phyloP scores from a whole-genome alignment of 371 early-diverging fungal species.

The Mucor piriformis region DNA sequence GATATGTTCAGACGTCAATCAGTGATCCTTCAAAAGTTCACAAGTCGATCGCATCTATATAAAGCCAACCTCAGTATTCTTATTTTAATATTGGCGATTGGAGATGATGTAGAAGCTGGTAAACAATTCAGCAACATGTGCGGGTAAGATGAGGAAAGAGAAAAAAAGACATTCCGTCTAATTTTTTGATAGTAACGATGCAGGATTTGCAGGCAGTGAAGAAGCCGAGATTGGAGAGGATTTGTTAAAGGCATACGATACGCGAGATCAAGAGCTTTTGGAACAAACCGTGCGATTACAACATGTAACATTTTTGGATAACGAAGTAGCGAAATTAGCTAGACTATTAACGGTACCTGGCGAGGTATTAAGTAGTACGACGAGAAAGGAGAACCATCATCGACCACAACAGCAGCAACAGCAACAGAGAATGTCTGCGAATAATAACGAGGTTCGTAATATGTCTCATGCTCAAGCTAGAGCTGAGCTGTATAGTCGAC shows the following conservation, averaged over 20 bases:
- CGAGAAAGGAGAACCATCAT: constrained; percentile 2
- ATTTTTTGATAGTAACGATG: constrained; percentile 37
- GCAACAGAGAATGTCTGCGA: constrained; percentile 11
- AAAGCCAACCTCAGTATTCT: constrained; percentile 75
- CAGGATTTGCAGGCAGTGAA: constrained; percentile 70
- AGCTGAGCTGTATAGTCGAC: constrained; percentile 23
- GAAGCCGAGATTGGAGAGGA: constrained; percentile 71
- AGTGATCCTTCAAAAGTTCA: constrained; percentile 63
- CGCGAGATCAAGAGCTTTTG: constrained; percentile 72
- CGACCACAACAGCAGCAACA: constrained; percentile 21
- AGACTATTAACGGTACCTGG: constrained; percentile 58
- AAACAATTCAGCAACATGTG: constrained; percentile 71
- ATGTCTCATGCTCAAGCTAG: constrained; percentile 39
- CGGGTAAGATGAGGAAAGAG: constrained; percentile 42
- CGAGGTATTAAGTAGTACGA: constrained; percentile 36
- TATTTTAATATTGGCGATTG: constrained; percentile 72
- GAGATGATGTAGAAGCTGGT: constrained; percentile 82
- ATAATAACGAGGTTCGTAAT: constrained; percentile 10
- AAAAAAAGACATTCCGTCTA: too few species aligned
- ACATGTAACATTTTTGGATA: constrained; percentile 73
- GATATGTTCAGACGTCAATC: constrained; percentile 70
- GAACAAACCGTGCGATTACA: constrained; percentile 59
- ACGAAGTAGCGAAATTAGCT: constrained; percentile 68
- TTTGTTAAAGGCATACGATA: constrained; percentile 76
- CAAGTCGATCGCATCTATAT: constrained; percentile 66